Conservation (phyloP, 352 stramenopile genomes). For the Phytophthora multivora region DNA sequence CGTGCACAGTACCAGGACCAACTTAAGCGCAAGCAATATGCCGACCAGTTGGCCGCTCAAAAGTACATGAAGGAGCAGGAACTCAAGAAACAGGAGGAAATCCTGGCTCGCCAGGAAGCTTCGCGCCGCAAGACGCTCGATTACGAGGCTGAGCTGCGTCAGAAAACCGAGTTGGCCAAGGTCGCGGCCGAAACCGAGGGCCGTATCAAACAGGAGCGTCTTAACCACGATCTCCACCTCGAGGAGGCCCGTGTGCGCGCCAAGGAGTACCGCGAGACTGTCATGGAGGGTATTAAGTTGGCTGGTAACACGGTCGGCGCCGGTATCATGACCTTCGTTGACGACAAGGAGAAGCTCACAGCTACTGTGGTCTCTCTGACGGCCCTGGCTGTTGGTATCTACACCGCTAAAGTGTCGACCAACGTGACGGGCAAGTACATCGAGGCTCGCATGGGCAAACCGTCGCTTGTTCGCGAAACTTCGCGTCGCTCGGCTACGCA, state of each 20-base stretch:
- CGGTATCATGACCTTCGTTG: conserved; percentile 93
- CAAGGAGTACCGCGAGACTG: conserved; percentile 91
- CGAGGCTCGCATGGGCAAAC: conserved; percentile 96
- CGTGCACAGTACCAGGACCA: conserved; percentile 98
- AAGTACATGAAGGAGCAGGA: conserved; percentile 97
- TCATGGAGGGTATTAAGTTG: conserved; percentile 96
- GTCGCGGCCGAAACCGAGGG: conserved; percentile 96
- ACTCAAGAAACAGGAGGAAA: conserved; percentile 99
- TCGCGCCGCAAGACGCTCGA: conserved; percentile 97
- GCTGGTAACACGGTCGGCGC: conserved; percentile 93
- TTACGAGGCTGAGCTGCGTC: conserved; percentile 95
- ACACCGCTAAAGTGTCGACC: conserved; percentile 94
- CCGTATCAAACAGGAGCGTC: conserved; percentile 95
- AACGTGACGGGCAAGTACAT: conserved; percentile 95
- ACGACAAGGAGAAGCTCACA: conserved; percentile 95
- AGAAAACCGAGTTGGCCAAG: conserved; percentile 95
- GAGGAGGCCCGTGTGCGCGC: conserved; percentile 94
- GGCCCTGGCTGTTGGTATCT: conserved; percentile 95
- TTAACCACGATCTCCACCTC: conserved; percentile 98
- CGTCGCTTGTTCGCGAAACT: conserved; percentile 97
- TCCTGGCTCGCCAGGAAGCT: conserved; percentile 94
- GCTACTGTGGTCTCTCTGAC: conserved; percentile 95
- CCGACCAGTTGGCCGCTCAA: conserved; percentile 96
- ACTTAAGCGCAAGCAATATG: conserved; percentile 98
- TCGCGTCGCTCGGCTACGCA: conserved; percentile 87